Conservation (phyloP, 495 filamentous ascomycete genomes). For the Penicillium angulare region DNA sequence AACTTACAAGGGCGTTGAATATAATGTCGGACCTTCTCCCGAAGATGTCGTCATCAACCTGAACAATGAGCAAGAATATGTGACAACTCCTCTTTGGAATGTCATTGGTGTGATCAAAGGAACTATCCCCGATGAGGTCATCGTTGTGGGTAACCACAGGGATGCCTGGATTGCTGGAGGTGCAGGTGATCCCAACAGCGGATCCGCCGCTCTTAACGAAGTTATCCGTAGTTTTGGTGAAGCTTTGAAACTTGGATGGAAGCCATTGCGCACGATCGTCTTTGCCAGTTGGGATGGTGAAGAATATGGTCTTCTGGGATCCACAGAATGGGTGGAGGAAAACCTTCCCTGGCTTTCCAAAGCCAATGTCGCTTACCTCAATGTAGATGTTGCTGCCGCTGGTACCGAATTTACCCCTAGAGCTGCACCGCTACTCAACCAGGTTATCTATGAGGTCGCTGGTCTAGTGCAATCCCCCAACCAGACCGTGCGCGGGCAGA, state of each 20-base stretch:
- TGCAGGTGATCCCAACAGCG: slow-evolving; percentile 80
- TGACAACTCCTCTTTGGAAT: slow-evolving; percentile 88
- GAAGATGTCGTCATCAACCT: slow-evolving; percentile 74
- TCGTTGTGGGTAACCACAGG: slow-evolving; percentile 92
- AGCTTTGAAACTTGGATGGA: slow-evolving; percentile 74
- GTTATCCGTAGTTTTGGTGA: slow-evolving; percentile 79
- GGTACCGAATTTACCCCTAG: slow-evolving; percentile 48
- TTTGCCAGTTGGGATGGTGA: slow-evolving; percentile 45
- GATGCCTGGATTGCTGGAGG: slow-evolving; percentile 94
- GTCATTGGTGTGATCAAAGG: slow-evolving; percentile 94
- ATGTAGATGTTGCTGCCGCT: slow-evolving; percentile 63
- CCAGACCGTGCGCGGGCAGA: slow-evolving; percentile 60
- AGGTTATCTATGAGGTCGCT: slow-evolving; percentile 68
- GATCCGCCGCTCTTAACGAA: slow-evolving; percentile 87
- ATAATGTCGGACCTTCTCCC: slow-evolving; percentile 88
- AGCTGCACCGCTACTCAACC: slow-evolving; percentile 74
- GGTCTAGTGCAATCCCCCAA: slow-evolving; percentile 76
- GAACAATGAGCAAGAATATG: slow-evolving; percentile 84
- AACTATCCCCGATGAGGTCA: slow-evolving; percentile 79
- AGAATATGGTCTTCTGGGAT: slow-evolving; percentile 70
- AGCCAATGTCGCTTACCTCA: slow-evolving; percentile 71
- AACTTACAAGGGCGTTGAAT: slow-evolving; percentile 78
- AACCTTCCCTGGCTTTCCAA: slow-evolving; percentile 79
- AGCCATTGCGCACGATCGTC: slow-evolving; percentile 67
- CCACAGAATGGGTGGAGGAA: slow-evolving; percentile 77